These are phyloP conservation scores for Taxillus chinensis DNA, from an alignment of 164 flowering plant species.

Conservation along the genomic window DNA sequence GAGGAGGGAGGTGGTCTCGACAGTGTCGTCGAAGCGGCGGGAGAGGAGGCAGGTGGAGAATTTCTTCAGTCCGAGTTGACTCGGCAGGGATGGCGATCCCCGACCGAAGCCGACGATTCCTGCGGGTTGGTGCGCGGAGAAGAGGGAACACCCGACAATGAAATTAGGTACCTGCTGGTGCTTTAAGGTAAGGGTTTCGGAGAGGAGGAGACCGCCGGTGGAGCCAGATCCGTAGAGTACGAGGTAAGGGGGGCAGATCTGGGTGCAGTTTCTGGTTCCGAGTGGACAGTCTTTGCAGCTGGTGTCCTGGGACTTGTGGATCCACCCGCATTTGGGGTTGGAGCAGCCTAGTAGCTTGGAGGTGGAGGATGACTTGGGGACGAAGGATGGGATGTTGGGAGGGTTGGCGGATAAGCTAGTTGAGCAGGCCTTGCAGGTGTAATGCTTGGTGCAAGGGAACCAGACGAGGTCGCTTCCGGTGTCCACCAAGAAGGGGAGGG, in stretches of 20 bases:
- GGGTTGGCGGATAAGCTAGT: slow-evolving; percentile 6
- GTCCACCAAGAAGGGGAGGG: slow-evolving; percentile 40
- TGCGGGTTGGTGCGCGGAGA: slow-evolving; percentile 36
- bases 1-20: slow-evolving; percentile 8
- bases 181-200: slow-evolving; percentile 33
- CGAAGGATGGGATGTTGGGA: slow-evolving; percentile 17
- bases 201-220: slow-evolving; percentile 38
- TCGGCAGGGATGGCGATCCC: slow-evolving; percentile 38
- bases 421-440: slow-evolving; percentile 39
- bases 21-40: slow-evolving; percentile 11
- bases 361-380: slow-evolving; percentile 45
- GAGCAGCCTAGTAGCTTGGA: slow-evolving; percentile 37
- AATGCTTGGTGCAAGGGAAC: slow-evolving; percentile 53
- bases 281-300: slow-evolving; percentile 22
- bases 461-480: slow-evolving; percentile 53
- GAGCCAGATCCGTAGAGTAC: slow-evolving; percentile 42
- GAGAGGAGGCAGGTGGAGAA: slow-evolving; percentile 34
- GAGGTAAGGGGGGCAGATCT: slow-evolving; percentile 44
- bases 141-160: slow-evolving; percentile 48
- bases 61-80: slow-evolving; percentile 33
- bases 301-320: slow-evolving; percentile 22
- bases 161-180: slow-evolving; percentile 20
- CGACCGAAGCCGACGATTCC: slow-evolving; percentile 67
- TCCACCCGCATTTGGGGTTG: slow-evolving; percentile 57
- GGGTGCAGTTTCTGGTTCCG: slow-evolving; percentile 20